Conservation (phyloP, 2,329 filamentous ascomycete genomes). For the Colletotrichum caudatum region DNA sequence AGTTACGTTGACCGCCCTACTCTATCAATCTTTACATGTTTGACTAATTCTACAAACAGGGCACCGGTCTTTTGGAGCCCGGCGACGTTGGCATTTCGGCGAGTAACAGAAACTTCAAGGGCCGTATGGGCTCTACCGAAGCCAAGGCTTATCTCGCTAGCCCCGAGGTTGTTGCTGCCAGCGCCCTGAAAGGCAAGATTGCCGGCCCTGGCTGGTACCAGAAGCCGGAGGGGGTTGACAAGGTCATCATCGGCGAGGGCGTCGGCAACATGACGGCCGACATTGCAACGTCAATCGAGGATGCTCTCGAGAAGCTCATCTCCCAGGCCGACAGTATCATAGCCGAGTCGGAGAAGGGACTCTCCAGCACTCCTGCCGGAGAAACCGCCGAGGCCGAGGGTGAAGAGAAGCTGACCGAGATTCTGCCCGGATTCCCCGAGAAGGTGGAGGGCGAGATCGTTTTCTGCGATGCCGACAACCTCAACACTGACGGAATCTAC, state of each 20-base stretch:
- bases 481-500: constrained; percentile 95
- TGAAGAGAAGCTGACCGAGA: constrained; percentile 67
- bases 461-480: constrained; percentile 84
- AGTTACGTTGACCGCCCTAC: neutral
- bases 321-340: constrained; percentile 75
- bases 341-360: constrained; percentile 62
- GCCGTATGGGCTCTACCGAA: constrained; percentile 84
- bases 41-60: constrained; percentile 13
- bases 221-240: constrained; percentile 74
- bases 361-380: constrained; percentile 51
- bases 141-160: constrained; percentile 89
- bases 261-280: constrained; percentile 74
- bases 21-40: neutral
- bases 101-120: constrained; percentile 91
- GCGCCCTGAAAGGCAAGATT: constrained; percentile 79
- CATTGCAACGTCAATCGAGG: constrained; percentile 74
- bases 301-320: constrained; percentile 79
- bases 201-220: constrained; percentile 83
- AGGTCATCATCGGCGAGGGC: constrained; percentile 78
- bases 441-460: constrained; percentile 87
- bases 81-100: constrained; percentile 90
- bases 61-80: constrained; percentile 79
- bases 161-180: constrained; percentile 92
- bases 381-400: constrained; percentile 45
- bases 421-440: constrained; percentile 89